Base-by-base conservation (phyloP, 345 rosid genomes). In the Triadica sebifera region DNA sequence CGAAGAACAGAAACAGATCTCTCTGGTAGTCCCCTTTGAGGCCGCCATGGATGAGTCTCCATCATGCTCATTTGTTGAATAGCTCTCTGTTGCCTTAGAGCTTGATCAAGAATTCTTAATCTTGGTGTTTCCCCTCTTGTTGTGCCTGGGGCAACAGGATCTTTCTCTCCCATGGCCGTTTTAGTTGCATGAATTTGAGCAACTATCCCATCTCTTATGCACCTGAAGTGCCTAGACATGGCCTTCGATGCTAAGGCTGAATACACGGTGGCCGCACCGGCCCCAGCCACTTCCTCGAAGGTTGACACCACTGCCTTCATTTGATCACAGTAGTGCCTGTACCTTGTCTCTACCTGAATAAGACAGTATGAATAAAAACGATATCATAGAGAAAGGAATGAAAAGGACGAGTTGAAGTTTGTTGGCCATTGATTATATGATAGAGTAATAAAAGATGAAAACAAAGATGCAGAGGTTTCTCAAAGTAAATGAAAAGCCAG, bases 1-100 rank as follows among this genome's bases (percentile, higher is more conserved):
- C 99, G 89, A 41, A 96, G 94, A 71, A 94, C 85, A 1, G 98
- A 91, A 7, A 96, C 99, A 10, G 99, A 94, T 77, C 93, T 85
- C 82, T 96, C 99, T 0, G 99, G 99, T 25, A 96, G 69, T 67
- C 99, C 99, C 61, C 99, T 85, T 86, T 96, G 99, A 19, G 99
- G 98, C 53, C 99, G 80, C 99, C 99, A 96, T 19, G 99, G 99
- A 65, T 96, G 99, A 70, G 81, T 86, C 72, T 96, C 99, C 83
- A 93, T 87, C 84, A 95, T 88, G 71, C 65, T 90, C 98, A 93
- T 96, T 84, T 96, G 99, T 62, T 94, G 97, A 75, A 89, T 87
- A 41, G 98, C 96, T 63, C 88, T 86, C 79, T 96, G 98, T 57
- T 96, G 98, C 67, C 98, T 76, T 43, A 93, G 74, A 49, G 92